Evolutionary conservation across 108 stramenopile species (phyloP).

Genomic region (Hondaea fermentalgiana): DNA sequence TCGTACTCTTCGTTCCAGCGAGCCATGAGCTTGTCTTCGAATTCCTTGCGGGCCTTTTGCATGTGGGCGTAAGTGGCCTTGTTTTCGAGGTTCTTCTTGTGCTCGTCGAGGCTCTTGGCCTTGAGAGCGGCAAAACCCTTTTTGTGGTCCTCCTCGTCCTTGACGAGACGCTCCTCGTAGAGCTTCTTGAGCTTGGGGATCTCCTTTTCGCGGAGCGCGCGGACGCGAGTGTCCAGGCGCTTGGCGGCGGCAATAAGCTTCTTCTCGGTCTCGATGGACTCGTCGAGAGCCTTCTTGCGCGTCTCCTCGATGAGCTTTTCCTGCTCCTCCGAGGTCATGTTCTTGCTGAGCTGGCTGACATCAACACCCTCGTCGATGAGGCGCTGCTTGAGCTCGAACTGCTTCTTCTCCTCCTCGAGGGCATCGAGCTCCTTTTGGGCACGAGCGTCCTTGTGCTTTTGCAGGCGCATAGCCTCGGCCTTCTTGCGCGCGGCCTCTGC

Average conservation of each 20-base stretch:
- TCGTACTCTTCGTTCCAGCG: constrained; percentile 14
- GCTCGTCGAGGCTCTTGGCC: constrained; percentile 48
- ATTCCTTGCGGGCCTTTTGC: not conserved
- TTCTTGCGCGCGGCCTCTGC: constrained; percentile 58
- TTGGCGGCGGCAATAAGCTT: constrained; percentile 84
- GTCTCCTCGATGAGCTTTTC: constrained; percentile 33
- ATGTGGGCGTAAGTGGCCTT: constrained; percentile 51
- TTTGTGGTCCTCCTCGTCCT: constrained; percentile 10
- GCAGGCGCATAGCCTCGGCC: constrained; percentile 74
- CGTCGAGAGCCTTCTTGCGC: constrained; percentile 76
- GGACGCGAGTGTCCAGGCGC: constrained; percentile 66
- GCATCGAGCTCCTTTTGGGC: constrained; percentile 76
- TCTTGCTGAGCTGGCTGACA: not conserved
- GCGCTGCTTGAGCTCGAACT: constrained; percentile 22
- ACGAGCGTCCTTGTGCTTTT: constrained; percentile 41
- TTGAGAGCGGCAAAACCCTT: not conserved
- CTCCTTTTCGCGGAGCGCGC: constrained; percentile 89
- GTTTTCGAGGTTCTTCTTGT: constrained; percentile 61
- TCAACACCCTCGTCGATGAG: not conserved
- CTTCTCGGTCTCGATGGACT: constrained; percentile 54
- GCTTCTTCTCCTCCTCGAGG: constrained; percentile 60
- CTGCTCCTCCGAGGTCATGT: constrained; percentile 34
- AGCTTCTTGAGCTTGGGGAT: constrained; percentile 55
- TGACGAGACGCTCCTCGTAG: constrained; percentile 10
- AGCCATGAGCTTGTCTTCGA: not conserved